phyloP scores from a whole-genome alignment of 805 yeast species.

The Scheffersomyces coipomensis region DNA sequence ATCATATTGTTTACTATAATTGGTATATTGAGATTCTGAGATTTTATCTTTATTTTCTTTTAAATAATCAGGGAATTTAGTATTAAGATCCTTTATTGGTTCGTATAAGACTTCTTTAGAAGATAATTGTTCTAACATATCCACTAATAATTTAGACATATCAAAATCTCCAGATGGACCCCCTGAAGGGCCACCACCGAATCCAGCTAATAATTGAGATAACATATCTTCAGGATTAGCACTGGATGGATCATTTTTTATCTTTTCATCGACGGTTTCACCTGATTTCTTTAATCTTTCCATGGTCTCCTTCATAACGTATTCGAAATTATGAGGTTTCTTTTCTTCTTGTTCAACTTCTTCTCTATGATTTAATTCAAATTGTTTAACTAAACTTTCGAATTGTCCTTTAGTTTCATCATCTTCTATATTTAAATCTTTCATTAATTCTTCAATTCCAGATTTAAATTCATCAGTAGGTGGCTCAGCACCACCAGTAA shows the following conservation, averaged over 20 bases:
- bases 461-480: slow-evolving; percentile 31
- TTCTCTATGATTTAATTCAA: slow-evolving; percentile 31
- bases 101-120: slow-evolving; percentile 84
- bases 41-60: slow-evolving; percentile 47
- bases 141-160: slow-evolving; percentile 60
- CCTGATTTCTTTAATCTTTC: slow-evolving; percentile 77
- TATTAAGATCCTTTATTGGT: slow-evolving; percentile 78
- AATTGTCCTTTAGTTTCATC: slow-evolving; percentile 53
- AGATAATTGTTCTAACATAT: slow-evolving; percentile 78
- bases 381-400: slow-evolving; percentile 46
- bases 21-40: slow-evolving; percentile 44
- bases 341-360: slow-evolving; percentile 25
- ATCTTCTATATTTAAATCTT: slow-evolving; percentile 48
- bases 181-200: slow-evolving; percentile 32
- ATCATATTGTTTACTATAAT: slow-evolving; percentile 61
- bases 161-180: slow-evolving; percentile 48
- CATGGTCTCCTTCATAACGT: slow-evolving; percentile 77
- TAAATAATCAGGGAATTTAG: slow-evolving; percentile 73
- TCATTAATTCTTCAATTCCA: slow-evolving; percentile 42
- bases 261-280: slow-evolving; percentile 61
- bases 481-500: slow-evolving; percentile 14
- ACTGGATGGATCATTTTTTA: slow-evolving; percentile 43
- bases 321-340: slow-evolving; percentile 53
- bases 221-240: slow-evolving; percentile 54
- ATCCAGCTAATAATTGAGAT: slow-evolving; percentile 54